Evolutionary conservation across 345 rosid genomes (phyloP).

Genomic region (Gossypium raimondii): DNA sequence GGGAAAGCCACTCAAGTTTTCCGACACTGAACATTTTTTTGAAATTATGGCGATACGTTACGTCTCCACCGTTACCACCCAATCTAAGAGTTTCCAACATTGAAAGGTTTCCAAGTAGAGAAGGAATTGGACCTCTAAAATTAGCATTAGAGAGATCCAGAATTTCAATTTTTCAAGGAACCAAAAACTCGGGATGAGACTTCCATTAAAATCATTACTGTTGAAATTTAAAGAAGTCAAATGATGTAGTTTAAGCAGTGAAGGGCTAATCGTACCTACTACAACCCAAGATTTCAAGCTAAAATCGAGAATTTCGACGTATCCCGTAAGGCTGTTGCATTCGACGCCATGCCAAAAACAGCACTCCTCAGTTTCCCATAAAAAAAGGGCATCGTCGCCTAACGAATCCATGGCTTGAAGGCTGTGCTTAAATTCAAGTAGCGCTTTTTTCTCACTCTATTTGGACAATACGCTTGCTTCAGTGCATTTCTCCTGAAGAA

Average conservation of each 20-base stretch:
- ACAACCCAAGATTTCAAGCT: background rate
- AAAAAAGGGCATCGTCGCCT: background rate
- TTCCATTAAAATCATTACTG: slow-evolving; percentile 13
- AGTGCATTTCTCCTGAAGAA: background rate
- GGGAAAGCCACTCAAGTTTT: background rate
- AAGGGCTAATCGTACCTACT: slow-evolving; percentile 37
- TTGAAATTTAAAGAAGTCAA: slow-evolving; percentile 34
- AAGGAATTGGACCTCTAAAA: no score
- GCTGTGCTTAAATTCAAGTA: background rate
- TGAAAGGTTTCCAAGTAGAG: slow-evolving; percentile 35
- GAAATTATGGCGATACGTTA: no score
- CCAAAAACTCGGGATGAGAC: no score
- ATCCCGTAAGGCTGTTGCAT: background rate
- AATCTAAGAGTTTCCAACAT: slow-evolving; percentile 40
- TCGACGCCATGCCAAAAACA: background rate
- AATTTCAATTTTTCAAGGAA: no score
- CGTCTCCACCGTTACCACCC: background rate
- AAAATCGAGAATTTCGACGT: background rate
- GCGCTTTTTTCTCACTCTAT: background rate
- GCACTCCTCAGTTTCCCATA: background rate
- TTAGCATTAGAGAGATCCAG: no score
- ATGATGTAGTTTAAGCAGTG: slow-evolving; percentile 32
- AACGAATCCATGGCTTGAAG: background rate
- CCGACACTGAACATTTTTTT: background rate
- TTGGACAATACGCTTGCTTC: background rate